Evolutionary conservation across 805 yeast species (phyloP).

Genomic region (Candida nanaspora): DNA sequence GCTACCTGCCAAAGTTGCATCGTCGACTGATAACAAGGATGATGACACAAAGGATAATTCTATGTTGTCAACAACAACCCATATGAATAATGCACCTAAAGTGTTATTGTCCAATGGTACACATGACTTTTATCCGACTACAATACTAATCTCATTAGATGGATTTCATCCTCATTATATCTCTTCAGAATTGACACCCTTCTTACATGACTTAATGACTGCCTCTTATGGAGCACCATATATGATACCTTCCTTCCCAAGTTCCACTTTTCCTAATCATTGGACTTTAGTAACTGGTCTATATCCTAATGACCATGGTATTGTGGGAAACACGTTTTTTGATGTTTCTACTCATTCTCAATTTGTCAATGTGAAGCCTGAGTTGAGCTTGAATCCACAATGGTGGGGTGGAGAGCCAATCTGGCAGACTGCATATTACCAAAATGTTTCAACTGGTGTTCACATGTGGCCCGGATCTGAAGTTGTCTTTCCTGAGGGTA

Average conservation of each 20-base stretch:
- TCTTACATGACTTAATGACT: slow-evolving; percentile 48
- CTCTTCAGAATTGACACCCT: slow-evolving; percentile 59
- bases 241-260: slow-evolving; percentile 83
- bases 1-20: not conserved
- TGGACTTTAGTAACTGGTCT: slow-evolving; percentile 88
- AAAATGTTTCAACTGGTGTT: slow-evolving; percentile 62
- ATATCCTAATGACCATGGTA: slow-evolving; percentile 78
- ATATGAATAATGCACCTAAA: slow-evolving; percentile 6
- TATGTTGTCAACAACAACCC: not conserved
- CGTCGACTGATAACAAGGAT: slow-evolving; percentile 1
- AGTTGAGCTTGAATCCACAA: slow-evolving; percentile 41
- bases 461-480: slow-evolving; percentile 98
- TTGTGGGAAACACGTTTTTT: slow-evolving; percentile 74
- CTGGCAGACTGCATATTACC: slow-evolving; percentile 69
- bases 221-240: slow-evolving; percentile 64
- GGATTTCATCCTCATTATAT: slow-evolving; percentile 91
- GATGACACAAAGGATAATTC: not conserved
- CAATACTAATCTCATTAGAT: slow-evolving; percentile 73
- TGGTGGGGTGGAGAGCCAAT: slow-evolving; percentile 93
- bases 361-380: slow-evolving; percentile 58
- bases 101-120: slow-evolving; percentile 50
- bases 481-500: slow-evolving; percentile 44
- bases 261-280: slow-evolving; percentile 87
- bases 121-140: slow-evolving; percentile 66
- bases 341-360: slow-evolving; percentile 50